These are phyloP conservation scores for Fusarium albidum DNA, from an alignment of 2,329 filamentous ascomycete species.

Conservation along the genomic window DNA sequence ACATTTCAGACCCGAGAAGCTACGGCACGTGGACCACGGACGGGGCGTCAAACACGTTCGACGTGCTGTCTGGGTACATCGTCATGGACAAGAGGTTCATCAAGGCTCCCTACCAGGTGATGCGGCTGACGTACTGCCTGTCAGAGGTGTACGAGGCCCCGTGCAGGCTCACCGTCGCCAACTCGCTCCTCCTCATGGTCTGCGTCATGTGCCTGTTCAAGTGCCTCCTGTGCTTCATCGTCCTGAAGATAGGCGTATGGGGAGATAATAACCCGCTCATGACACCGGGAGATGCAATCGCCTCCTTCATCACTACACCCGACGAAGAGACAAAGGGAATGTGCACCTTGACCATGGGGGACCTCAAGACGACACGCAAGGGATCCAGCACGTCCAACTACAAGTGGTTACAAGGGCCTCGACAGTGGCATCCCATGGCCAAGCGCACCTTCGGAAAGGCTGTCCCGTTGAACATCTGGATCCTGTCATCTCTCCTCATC, in stretches of 20 bases:
- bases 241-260: constrained; percentile 19
- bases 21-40: neutral
- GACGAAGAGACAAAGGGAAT: constrained; percentile 26
- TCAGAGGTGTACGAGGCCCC: constrained; percentile 20
- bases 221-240: constrained; percentile 12
- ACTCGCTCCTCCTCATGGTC: constrained; percentile 24
- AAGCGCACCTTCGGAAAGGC: constrained; percentile 11
- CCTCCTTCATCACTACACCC: constrained; percentile 21
- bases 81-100: neutral
- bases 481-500: constrained; percentile 20
- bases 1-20: neutral
- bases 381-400: neutral
- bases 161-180: constrained; percentile 19
- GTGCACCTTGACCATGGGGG: constrained; percentile 15
- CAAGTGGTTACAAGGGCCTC: constrained; percentile 10
- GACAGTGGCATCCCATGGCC: constrained; percentile 7
- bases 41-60: neutral
- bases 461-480: constrained; percentile 21
- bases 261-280: constrained; percentile 17
- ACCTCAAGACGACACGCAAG: neutral
- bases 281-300: constrained; percentile 29
- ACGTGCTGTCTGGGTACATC: constrained; percentile 6
- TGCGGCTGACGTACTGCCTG: constrained; percentile 15
- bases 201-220: constrained; percentile 27
- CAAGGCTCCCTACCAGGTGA: constrained; percentile 3